phyloP scores from a whole-genome alignment of 2,329 filamentous ascomycete species.

The Alternaria consortialis region DNA sequence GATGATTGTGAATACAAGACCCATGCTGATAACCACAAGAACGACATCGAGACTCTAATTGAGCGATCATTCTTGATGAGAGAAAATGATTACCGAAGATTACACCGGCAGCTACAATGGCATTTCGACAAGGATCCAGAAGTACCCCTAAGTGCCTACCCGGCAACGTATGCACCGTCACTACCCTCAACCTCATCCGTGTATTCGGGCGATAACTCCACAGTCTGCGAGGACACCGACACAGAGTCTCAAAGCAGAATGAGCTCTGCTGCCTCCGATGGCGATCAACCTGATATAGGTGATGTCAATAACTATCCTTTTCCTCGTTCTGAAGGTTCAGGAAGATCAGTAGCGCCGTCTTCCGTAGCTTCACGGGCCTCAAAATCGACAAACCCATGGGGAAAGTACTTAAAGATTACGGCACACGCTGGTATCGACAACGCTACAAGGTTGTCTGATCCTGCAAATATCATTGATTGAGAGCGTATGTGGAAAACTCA shows the following conservation, averaged over 20 bases:
- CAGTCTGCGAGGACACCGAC: neutral
- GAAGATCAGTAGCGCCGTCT: neutral
- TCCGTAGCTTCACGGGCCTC: slow-evolving; percentile 1
- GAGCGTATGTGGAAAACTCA: neutral
- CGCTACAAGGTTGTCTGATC: neutral
- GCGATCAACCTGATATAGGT: neutral
- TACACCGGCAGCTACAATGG: slow-evolving; percentile 4
- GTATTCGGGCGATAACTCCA: neutral
- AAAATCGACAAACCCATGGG: slow-evolving; percentile 9
- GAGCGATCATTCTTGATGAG: slow-evolving; percentile 4
- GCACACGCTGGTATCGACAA: neutral
- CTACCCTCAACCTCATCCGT: neutral
- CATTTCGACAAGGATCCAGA: neutral
- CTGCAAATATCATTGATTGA: neutral
- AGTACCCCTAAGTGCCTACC: neutral
- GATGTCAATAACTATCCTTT: neutral
- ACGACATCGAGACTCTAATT: neutral
- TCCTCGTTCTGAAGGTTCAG: neutral
- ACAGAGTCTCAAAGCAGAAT: neutral
- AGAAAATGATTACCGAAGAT: slow-evolving; percentile 1
- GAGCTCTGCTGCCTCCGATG: neutral
- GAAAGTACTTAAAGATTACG: neutral
- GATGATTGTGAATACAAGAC: neutral
- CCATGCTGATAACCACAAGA: neutral
- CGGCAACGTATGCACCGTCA: neutral